phyloP scores from a whole-genome alignment of 495 filamentous ascomycete genomes.

The Emericellopsis terricola region DNA sequence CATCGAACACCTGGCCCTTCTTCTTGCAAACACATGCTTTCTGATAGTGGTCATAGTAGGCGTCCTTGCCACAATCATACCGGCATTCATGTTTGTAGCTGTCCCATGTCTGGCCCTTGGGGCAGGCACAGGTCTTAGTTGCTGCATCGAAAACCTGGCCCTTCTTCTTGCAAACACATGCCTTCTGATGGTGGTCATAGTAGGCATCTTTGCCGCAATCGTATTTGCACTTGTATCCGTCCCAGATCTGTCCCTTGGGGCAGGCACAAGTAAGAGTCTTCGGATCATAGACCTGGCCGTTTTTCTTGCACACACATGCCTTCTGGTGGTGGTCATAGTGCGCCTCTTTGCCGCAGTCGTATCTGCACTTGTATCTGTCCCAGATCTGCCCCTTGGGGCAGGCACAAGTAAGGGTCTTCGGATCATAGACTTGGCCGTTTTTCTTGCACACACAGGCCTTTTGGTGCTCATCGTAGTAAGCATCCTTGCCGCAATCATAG shows the following conservation, averaged over 20 bases:
- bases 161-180: constrained; percentile 1
- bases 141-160: background rate
- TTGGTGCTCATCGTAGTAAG: background rate
- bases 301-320: constrained; percentile 1
- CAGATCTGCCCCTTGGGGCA: background rate
- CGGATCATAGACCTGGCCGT: background rate
- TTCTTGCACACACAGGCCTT: constrained; percentile 3
- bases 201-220: constrained; percentile 1
- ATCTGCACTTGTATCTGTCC: background rate
- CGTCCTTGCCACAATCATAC: background rate
- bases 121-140: constrained; percentile 1
- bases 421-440: background rate
- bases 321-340: background rate
- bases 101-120: background rate
- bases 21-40: constrained; percentile 2
- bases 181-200: constrained; percentile 1
- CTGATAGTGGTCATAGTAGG: background rate
- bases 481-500: background rate
- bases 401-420: background rate
- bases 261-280: background rate
- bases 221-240: background rate
- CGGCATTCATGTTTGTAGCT: background rate
- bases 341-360: constrained; percentile 1
- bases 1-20: background rate
- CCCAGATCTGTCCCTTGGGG: background rate